Evolutionary conservation across 2,329 filamentous ascomycete species (phyloP).

Genomic region (Aspergillus sergii): DNA sequence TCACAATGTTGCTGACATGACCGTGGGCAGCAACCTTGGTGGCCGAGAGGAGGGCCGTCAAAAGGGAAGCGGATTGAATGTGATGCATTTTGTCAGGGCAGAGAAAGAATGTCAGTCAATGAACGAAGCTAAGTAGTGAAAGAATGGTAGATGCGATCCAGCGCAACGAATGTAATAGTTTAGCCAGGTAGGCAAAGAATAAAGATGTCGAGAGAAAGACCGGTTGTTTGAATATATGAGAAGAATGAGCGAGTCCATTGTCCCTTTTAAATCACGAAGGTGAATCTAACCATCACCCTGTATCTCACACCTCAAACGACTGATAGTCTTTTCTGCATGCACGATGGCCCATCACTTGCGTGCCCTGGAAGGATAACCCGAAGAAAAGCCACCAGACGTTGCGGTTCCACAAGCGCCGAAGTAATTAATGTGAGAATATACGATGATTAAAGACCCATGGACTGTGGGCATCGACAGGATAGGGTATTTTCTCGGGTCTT

Average conservation of each 20-base stretch:
- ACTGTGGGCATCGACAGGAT: not conserved
- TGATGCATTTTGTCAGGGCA: conserved; percentile 11
- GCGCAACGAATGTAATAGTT: conserved; percentile 9
- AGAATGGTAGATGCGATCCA: conserved; percentile 11
- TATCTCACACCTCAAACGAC: not conserved
- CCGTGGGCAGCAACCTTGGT: conserved; percentile 35
- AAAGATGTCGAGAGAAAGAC: not conserved
- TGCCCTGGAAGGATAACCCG: not conserved
- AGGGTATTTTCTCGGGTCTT: not conserved
- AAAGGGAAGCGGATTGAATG: conserved; percentile 24
- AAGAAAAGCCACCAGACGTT: not conserved
- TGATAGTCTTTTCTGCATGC: not conserved
- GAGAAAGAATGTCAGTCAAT: not conserved
- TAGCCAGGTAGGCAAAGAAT: not conserved
- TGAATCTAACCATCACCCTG: not conserved
- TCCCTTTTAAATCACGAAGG: not conserved
- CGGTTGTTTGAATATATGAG: not conserved
- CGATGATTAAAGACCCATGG: no score
- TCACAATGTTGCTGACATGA: conserved; percentile 41
- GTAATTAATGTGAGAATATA: not conserved
- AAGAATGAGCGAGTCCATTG: not conserved
- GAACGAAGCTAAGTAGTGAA: not conserved
- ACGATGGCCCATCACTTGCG: not conserved
- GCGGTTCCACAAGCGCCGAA: not conserved
- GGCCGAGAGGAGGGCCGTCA: conserved; percentile 35